A percentile compares a stretch with the other conserved stretches of the same genome.
phyloP scores from a whole-genome alignment of 2,329 filamentous ascomycete genomes.

The Penicillium crustosum region DNA sequence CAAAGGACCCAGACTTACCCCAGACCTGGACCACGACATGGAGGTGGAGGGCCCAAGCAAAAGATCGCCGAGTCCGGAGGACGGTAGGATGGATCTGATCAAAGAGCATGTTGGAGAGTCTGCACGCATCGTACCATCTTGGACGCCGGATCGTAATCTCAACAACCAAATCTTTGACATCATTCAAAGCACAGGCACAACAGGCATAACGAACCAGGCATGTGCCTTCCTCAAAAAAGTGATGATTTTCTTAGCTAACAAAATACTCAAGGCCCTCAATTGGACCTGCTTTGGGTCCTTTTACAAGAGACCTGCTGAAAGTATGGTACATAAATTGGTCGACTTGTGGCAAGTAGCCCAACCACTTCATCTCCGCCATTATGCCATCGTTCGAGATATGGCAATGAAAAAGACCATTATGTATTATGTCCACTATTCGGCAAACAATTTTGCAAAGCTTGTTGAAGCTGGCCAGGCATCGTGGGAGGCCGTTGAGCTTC shows the following conservation, averaged over 20 bases:
- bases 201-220: conserved; percentile 52
- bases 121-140: conserved; percentile 49
- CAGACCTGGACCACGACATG: conserved; percentile 23
- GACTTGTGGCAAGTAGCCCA: conserved; percentile 60
- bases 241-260: neutral
- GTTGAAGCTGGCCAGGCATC: conserved; percentile 51
- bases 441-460: conserved; percentile 53
- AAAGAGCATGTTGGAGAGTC: conserved; percentile 30
- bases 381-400: conserved; percentile 57
- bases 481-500: conserved; percentile 55
- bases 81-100: conserved; percentile 21
- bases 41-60: conserved; percentile 30
- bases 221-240: conserved; percentile 11
- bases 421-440: conserved; percentile 58
- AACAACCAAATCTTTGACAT: conserved; percentile 55
- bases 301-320: conserved; percentile 57
- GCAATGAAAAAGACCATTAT: conserved; percentile 48
- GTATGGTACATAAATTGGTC: conserved; percentile 52
- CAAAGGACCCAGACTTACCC: conserved; percentile 9
- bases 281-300: conserved; percentile 49
- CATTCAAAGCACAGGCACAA: conserved; percentile 47
- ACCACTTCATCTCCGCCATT: conserved; percentile 56
- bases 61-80: conserved; percentile 11
- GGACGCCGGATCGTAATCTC: conserved; percentile 55
- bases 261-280: conserved; percentile 39